Base-by-base conservation (phyloP, 2,329 filamentous ascomycete genomes). In the Botrytis pseudocinerea region DNA sequence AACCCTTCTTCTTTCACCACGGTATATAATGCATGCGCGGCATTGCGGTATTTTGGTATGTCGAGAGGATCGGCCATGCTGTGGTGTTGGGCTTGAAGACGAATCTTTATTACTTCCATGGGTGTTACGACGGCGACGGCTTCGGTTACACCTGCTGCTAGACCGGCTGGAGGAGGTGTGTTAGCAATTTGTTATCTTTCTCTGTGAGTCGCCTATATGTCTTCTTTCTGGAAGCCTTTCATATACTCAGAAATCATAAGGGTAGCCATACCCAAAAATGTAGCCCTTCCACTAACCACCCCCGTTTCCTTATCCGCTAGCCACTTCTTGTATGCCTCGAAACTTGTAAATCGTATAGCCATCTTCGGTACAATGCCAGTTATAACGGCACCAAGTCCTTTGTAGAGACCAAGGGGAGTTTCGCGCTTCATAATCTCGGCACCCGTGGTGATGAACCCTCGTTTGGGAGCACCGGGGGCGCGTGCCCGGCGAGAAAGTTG, bases 101-200 rank as follows among this genome's bases (percentile, higher is more conserved):
- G 93, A 82, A 99, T 99, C 89, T 99, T 99, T 84, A 99, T 90
- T 75, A 99, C 96, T 85, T 99, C 96, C 96, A 99, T 99, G 9
- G 96, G 96, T 44, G 95, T 98, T 73, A 99, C 96, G 69, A 99
- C 93, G 66, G 93, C 92, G 62, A 99, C 95, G 76, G 96, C 96
- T 87, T 99, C 96, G 32, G 96, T 98, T 28, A 99, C 91, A 83
- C 96, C 96, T 40, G 96, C 96, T 38, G 93, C 89, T 63, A 99
- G 91, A 81, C 96, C 96, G 78, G 96, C 93, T 91, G 76, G 70
- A 48, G 16, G 14, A 35, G n/a, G 28, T 10, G 5, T 60, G 38
- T 72, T 44, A 69, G 54, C 54, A 20, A 28, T 18, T 9, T 35
- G 35, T 64, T 28, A 8, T 9, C 57, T 28, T 51, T 16, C 18